A percentile compares a stretch with the other conserved stretches of the same genome.
phyloP scores from a whole-genome alignment of 441 rosid species.

The Hura crepitans region DNA sequence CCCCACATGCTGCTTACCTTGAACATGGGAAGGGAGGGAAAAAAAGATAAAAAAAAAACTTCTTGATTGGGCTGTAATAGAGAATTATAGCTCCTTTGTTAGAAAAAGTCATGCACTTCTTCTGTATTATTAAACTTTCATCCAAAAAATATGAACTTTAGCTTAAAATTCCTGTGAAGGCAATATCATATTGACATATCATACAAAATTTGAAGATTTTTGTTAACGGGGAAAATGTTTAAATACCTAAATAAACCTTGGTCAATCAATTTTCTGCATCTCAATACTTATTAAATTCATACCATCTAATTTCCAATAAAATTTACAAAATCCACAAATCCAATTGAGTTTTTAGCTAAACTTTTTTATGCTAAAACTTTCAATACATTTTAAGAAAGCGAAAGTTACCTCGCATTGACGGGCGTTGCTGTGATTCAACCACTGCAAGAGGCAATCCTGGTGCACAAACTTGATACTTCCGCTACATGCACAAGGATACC shows the following conservation, averaged over 20 bases:
- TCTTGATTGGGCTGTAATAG: neutral
- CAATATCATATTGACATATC: neutral
- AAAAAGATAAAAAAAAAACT: neutral
- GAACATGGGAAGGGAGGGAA: neutral
- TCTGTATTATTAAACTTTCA: conserved; percentile 16
- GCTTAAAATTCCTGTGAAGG: neutral
- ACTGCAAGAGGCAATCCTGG: conserved; percentile 96
- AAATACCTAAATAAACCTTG: conserved; percentile 11
- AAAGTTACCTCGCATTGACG: conserved; percentile 92
- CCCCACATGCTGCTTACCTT: neutral
- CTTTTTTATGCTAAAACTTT: neutral
- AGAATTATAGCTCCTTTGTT: conserved; percentile 1
- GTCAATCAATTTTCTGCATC: conserved; percentile 8
- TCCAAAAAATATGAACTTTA: conserved; percentile 20
- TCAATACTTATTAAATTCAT: neutral
- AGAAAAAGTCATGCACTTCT: conserved; percentile 14
- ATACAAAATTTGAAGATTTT: neutral
- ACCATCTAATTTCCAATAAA: neutral
- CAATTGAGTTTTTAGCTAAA: neutral
- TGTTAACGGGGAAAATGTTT: neutral
- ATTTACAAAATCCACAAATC: neutral
- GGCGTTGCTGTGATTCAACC: conserved; percentile 98
- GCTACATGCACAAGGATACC: conserved; percentile 96
- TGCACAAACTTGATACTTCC: conserved; percentile 98
- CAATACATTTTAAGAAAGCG: neutral